These are phyloP conservation scores for Cubamyces sp. DNA, from an alignment of 768 basidiomycete genomes.

Conservation along the genomic window DNA sequence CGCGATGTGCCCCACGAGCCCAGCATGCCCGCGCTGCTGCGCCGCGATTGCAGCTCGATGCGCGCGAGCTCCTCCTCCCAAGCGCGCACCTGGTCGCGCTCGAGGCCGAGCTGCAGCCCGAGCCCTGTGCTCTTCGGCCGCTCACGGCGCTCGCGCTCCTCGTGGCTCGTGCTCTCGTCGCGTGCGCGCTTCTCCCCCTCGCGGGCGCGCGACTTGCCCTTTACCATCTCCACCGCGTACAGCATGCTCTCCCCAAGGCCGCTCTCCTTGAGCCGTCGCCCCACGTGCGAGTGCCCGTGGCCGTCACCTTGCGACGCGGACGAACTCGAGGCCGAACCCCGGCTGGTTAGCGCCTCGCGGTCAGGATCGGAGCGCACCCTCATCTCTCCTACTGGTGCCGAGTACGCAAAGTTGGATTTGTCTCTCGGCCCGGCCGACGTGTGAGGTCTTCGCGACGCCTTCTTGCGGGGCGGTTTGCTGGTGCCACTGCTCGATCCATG, in stretches of 20 bases:
- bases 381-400: conserved; percentile 13
- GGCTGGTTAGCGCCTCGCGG: conserved; percentile 25
- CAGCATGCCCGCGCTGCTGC: conserved; percentile 44
- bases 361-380: conserved; percentile 15
- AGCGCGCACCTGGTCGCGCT: conserved; percentile 42
- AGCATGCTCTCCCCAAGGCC: conserved; percentile 23
- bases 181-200: conserved; percentile 19
- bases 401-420: conserved; percentile 41
- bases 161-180: conserved; percentile 29
- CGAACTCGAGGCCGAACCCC: conserved; percentile 18
- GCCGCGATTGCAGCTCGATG: conserved; percentile 64
- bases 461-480: conserved; percentile 29
- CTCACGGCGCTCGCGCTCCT: conserved; percentile 40
- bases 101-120: conserved; percentile 16
- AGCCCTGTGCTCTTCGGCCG: conserved; percentile 26
- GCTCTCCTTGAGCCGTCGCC: conserved; percentile 12
- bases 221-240: conserved; percentile 21
- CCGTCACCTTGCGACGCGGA: conserved; percentile 7
- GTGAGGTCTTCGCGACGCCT: conserved; percentile 59
- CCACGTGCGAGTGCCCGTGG: conserved; percentile 13
- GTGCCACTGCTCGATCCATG: conserved; percentile 3
- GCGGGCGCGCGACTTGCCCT: conserved; percentile 23
- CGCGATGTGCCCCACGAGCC: conserved; percentile 26
- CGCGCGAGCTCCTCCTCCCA: conserved; percentile 81
- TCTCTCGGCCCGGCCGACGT: conserved; percentile 77